These are phyloP conservation scores for Xenoacremonium recifei DNA, from an alignment of 2,329 filamentous ascomycete genomes.

Conservation along the genomic window DNA sequence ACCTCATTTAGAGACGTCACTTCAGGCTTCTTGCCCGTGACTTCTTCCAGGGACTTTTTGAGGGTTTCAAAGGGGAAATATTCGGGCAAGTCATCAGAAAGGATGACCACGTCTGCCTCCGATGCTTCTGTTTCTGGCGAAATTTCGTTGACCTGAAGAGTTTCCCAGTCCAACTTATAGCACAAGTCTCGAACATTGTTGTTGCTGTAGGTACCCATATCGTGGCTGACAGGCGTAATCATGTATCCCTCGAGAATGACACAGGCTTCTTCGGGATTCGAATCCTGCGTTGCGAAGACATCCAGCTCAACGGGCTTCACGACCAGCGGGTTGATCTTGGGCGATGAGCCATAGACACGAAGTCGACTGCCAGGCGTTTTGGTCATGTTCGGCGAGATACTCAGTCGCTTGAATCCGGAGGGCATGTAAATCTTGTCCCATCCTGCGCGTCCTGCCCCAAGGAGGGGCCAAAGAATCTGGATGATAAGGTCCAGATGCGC, in stretches of 20 bases:
- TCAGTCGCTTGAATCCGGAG: neutral
- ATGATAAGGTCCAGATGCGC: neutral
- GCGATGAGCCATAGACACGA: neutral
- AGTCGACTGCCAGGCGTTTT: neutral
- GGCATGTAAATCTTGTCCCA: neutral
- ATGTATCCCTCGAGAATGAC: neutral
- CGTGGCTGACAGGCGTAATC: neutral
- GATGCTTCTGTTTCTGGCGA: neutral
- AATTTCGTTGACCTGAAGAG: neutral
- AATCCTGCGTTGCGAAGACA: neutral
- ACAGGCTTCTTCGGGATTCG: neutral
- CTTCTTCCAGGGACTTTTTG: neutral
- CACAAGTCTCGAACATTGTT: neutral
- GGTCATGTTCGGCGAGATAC: neutral
- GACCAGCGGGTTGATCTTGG: neutral
- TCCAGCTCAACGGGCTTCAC: neutral
- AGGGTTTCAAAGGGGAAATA: neutral
- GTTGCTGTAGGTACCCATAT: neutral
- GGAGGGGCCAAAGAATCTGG: neutral
- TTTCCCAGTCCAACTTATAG: neutral
- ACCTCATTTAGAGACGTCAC: neutral
- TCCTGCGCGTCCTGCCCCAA: neutral
- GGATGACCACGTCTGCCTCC: neutral
- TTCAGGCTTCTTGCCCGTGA: neutral
- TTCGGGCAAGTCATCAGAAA: neutral